Evolutionary conservation across 306 rosid genomes (phyloP).

Genomic region (Astragalus membranaceus): DNA sequence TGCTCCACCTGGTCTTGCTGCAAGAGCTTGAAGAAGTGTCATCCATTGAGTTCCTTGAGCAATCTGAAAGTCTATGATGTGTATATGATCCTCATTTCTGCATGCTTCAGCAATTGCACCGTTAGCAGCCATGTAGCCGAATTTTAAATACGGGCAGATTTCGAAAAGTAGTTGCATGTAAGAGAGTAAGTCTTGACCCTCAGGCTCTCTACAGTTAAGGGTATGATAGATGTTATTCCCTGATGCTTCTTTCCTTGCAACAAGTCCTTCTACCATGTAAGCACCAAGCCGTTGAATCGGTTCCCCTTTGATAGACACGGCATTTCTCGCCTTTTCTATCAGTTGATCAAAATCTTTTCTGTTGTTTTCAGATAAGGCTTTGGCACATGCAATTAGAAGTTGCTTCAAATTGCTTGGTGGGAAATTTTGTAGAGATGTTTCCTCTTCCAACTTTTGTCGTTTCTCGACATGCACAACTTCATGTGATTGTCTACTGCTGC

Average conservation of each 20-base stretch:
- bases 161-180: constrained; percentile 86
- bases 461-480: constrained; percentile 44
- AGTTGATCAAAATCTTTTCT: constrained; percentile 41
- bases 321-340: constrained; percentile 50
- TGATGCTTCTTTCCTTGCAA: constrained; percentile 78
- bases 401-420: constrained; percentile 51
- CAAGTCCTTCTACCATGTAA: constrained; percentile 91
- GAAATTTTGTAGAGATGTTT: constrained; percentile 30
- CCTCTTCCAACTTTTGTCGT: constrained; percentile 56
- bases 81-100: constrained; percentile 71
- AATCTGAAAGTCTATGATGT: constrained; percentile 90
- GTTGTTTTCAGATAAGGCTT: constrained; percentile 55
- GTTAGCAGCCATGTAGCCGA: constrained; percentile 98
- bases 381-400: constrained; percentile 76
- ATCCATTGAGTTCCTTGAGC: constrained; percentile 88
- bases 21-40: constrained; percentile 96
- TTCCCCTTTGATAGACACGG: constrained; percentile 76
- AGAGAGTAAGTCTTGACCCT: constrained; percentile 69
- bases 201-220: constrained; percentile 81
- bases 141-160: constrained; percentile 87
- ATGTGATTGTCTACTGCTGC: constrained; percentile 30
- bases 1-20: constrained; percentile 84
- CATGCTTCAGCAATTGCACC: constrained; percentile 96
- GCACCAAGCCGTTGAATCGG: constrained; percentile 94
- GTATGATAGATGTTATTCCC: constrained; percentile 79